Conservation (phyloP, 2,329 filamentous ascomycete species). For the Lachnellula arida region DNA sequence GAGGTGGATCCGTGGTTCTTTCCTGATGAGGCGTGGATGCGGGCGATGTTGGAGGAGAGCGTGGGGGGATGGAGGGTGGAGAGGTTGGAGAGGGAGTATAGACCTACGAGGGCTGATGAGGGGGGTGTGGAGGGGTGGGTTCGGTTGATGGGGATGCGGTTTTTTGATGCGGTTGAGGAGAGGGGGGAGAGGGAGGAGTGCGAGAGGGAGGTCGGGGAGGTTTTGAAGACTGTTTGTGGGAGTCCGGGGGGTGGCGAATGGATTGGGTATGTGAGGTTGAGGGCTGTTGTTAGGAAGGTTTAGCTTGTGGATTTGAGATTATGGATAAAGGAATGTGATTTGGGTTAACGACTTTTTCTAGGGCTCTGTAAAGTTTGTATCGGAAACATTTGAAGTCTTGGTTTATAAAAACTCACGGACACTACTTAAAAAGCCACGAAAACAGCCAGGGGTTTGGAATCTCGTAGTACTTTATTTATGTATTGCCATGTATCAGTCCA, state of each 20-base stretch:
- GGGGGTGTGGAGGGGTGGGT: constrained; percentile 64
- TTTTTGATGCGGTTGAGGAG: constrained; percentile 50
- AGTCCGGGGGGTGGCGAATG: constrained; percentile 54
- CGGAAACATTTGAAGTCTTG: too few species aligned
- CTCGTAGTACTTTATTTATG: too few species aligned
- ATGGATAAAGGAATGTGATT: constrained; percentile 2
- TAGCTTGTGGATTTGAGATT: too few species aligned
- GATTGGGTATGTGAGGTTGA: constrained; percentile 51
- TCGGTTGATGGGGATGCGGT: constrained; percentile 54
- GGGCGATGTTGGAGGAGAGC: constrained; percentile 36
- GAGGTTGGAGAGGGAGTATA: constrained; percentile 56
- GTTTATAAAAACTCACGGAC: too few species aligned
- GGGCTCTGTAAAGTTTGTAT: too few species aligned
- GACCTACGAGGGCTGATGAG: constrained; percentile 54
- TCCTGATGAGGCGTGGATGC: constrained; percentile 58
- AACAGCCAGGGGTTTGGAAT: too few species aligned
- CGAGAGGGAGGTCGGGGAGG: constrained; percentile 49
- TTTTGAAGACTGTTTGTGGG: constrained; percentile 50
- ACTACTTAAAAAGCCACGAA: too few species aligned
- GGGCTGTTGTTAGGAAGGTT: constrained; percentile 42
- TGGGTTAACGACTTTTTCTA: background rate
- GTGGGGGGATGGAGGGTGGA: constrained; percentile 37
- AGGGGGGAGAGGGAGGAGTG: constrained; percentile 44
- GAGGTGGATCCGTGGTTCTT: constrained; percentile 66
- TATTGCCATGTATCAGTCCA: too few species aligned